phyloP scores from a whole-genome alignment of 495 filamentous ascomycete species.

The Podospora anserina region DNA sequence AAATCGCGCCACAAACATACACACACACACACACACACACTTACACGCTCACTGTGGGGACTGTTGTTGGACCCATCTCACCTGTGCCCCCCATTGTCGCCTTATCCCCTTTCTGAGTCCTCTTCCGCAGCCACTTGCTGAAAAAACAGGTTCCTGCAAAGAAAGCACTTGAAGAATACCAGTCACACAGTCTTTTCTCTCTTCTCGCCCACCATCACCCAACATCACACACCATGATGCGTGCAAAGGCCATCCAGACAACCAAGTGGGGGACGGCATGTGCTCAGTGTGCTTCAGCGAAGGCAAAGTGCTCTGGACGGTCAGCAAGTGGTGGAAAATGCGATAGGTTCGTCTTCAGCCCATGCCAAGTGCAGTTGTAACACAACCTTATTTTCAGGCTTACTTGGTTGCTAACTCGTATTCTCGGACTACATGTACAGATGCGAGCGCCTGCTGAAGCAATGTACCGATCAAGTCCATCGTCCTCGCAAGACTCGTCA shows the following conservation, averaged over 20 bases:
- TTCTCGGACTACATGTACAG: neutral
- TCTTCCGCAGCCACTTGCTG: neutral
- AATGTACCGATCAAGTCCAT: conserved; percentile 19
- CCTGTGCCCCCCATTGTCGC: neutral
- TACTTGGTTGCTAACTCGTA: neutral
- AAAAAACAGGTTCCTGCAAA: neutral
- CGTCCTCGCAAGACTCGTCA: conserved; percentile 16
- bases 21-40: too few species aligned
- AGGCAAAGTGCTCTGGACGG: conserved; percentile 18
- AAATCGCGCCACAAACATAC: neutral
- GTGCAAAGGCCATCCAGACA: conserved; percentile 8
- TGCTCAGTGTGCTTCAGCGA: conserved; percentile 18
- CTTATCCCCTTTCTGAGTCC: neutral
- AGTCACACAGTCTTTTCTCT: neutral
- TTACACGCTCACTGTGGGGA: neutral
- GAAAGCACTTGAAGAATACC: neutral
- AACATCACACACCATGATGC: conserved; percentile 6
- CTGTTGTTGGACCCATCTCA: neutral
- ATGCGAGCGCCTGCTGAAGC: conserved; percentile 19
- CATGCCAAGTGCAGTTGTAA: neutral
- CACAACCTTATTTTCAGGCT: neutral
- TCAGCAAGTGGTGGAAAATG: conserved; percentile 3
- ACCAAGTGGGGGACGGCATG: conserved; percentile 20
- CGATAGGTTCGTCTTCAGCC: conserved; percentile 9
- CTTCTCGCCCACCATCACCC: neutral